phyloP scores from a whole-genome alignment of 495 filamentous ascomycete species.

The Penicilliopsis zonata region DNA sequence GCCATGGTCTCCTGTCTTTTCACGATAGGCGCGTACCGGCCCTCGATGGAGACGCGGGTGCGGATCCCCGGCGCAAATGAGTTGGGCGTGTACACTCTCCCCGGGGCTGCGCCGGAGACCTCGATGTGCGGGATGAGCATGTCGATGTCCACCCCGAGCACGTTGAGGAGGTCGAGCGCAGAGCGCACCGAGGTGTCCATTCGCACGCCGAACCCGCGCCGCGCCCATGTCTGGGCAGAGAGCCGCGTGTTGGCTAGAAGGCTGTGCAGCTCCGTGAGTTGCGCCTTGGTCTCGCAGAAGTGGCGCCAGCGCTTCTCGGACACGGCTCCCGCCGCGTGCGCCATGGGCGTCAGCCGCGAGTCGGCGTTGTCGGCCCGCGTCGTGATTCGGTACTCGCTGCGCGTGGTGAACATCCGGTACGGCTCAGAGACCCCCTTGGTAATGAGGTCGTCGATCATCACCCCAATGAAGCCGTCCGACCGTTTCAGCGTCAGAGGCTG shows the following conservation, averaged over 20 bases:
- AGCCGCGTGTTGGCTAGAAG: conserved; percentile 43
- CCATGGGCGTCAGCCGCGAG: conserved; percentile 67
- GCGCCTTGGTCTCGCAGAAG: conserved; percentile 47
- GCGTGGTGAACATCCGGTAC: conserved; percentile 96
- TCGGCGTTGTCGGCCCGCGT: conserved; percentile 91
- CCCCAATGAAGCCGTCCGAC: conserved; percentile 88
- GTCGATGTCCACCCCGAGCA: conserved; percentile 42
- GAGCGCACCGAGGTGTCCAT: conserved; percentile 46
- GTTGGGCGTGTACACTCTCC: conserved; percentile 29
- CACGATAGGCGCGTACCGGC: conserved; percentile 75
- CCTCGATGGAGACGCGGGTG: conserved; percentile 64
- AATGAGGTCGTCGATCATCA: conserved; percentile 98
- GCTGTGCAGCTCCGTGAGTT: conserved; percentile 51
- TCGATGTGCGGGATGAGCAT: conserved; percentile 44
- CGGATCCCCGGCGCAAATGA: conserved; percentile 44
- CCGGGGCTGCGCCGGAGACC: conserved; percentile 12
- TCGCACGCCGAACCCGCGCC: conserved; percentile 54
- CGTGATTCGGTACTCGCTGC: conserved; percentile 89
- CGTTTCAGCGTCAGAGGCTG: conserved; percentile 56
- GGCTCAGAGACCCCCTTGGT: conserved; percentile 96
- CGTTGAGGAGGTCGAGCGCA: conserved; percentile 65
- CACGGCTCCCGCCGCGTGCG: conserved; percentile 66
- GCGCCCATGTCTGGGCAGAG: conserved; percentile 50
- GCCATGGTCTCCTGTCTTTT: conserved; percentile 52
- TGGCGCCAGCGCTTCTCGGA: conserved; percentile 62